Conservation (phyloP, 73 alveolate species). For the Blepharisma stoltei region DNA sequence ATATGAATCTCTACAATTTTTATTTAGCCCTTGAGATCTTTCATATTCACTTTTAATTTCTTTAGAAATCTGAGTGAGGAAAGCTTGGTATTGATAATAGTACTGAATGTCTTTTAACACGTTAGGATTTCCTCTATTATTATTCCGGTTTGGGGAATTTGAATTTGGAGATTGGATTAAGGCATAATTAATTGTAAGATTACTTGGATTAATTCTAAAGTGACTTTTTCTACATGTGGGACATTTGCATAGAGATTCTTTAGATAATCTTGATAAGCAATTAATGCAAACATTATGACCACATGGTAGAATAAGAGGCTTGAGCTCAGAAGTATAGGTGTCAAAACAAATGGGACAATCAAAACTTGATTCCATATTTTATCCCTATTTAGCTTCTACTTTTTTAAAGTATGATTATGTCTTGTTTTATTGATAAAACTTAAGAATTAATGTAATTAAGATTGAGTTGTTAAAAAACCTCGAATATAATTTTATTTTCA, state of each 20-base stretch:
- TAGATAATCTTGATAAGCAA: not conserved
- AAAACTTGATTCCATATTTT: constrained; percentile 14
- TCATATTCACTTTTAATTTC: not conserved
- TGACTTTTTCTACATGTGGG: not conserved
- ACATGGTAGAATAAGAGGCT: constrained; percentile 18
- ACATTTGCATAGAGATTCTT: not conserved
- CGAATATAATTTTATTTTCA: too few species aligned
- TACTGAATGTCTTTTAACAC: too few species aligned
- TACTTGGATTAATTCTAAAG: not conserved
- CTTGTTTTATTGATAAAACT: too few species aligned
- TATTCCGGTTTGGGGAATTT: not conserved
- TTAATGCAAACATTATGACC: not conserved
- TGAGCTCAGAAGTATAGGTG: not conserved
- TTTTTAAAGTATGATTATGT: too few species aligned
- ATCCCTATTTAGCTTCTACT: not conserved
- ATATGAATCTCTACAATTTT: not conserved
- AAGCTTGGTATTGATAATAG: too few species aligned
- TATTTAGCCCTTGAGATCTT: not conserved
- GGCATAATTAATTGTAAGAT: not conserved
- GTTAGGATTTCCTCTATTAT: too few species aligned
- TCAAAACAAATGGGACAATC: constrained; percentile 27
- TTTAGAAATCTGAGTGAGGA: not conserved
- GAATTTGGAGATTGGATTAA: not conserved
- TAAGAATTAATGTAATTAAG: too few species aligned
- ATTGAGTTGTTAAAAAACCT: too few species aligned